phyloP scores from a whole-genome alignment of 768 basidiomycete genomes.

The Postia placenta region DNA sequence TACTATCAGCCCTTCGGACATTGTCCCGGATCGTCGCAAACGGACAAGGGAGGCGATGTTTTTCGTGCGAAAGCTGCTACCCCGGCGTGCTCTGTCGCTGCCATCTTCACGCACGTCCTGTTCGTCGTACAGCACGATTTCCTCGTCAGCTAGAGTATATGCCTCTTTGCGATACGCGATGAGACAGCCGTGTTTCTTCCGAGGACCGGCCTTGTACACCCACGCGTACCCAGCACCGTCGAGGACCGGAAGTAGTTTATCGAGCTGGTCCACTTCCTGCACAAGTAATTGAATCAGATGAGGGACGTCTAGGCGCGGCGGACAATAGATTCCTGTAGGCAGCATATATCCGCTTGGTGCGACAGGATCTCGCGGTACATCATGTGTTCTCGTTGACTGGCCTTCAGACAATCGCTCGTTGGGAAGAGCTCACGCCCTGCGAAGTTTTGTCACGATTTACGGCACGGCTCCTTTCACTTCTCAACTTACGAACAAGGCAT shows the following conservation, averaged over 20 bases:
- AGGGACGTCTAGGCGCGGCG: too few species aligned
- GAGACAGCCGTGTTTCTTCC: conserved; percentile 83
- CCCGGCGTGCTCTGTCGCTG: conserved; percentile 33
- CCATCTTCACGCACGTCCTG: conserved; percentile 41
- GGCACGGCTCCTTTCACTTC: background rate
- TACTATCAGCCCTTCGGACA: conserved; percentile 56
- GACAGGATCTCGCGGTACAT: conserved; percentile 67
- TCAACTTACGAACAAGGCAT: conserved; percentile 65
- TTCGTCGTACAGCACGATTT: conserved; percentile 64
- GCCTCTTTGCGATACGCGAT: conserved; percentile 58
- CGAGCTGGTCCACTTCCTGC: conserved; percentile 85
- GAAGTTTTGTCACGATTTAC: background rate
- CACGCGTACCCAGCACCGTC: conserved; percentile 57
- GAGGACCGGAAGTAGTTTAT: conserved; percentile 64
- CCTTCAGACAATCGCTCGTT: conserved; percentile 79
- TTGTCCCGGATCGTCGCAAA: conserved; percentile 38
- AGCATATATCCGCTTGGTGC: conserved; percentile 74
- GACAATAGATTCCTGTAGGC: conserved; percentile 62
- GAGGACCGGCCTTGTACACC: conserved; percentile 61
- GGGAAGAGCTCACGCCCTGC: conserved; percentile 79
- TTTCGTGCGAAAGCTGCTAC: conserved; percentile 61
- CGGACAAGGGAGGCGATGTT: conserved; percentile 80
- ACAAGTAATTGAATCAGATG: background rate
- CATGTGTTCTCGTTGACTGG: conserved; percentile 67
- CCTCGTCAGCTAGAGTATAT: conserved; percentile 42